Evolutionary conservation across 352 stramenopile species (phyloP).

Genomic region (Pythium coloratum): DNA sequence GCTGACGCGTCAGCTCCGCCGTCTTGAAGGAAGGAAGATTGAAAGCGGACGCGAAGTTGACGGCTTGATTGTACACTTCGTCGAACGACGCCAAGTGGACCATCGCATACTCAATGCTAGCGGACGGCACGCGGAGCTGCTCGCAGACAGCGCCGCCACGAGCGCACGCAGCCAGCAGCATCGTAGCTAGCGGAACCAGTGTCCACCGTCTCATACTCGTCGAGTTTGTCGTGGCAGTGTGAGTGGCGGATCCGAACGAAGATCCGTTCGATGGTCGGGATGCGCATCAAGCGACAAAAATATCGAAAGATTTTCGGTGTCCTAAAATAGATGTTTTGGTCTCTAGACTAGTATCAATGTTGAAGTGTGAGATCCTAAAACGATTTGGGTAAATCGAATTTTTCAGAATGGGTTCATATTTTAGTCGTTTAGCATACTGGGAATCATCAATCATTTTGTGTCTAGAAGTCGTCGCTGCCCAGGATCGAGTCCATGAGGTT

Average conservation of each 20-base stretch:
- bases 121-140: conserved; percentile 19
- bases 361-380: conserved; percentile 7
- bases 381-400: not conserved
- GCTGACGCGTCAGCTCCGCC: conserved; percentile 21
- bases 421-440: not conserved
- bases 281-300: conserved; percentile 15
- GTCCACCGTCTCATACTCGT: not conserved
- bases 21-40: conserved; percentile 20
- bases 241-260: too few species aligned
- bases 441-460: not conserved
- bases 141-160: conserved; percentile 1
- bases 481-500: conserved; percentile 84
- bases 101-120: conserved; percentile 18
- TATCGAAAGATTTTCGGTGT: conserved; percentile 6
- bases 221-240: not conserved
- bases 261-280: not conserved
- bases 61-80: conserved; percentile 3
- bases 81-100: conserved; percentile 23
- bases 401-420: conserved; percentile 8
- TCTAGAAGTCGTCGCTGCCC: conserved; percentile 35
- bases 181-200: not conserved
- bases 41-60: not conserved
- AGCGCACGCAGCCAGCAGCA: not conserved
- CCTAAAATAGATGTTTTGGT: not conserved
- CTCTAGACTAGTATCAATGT: conserved; percentile 5